Base-by-base conservation (phyloP, 495 filamentous ascomycete species). In the Neurospora cerealis region DNA sequence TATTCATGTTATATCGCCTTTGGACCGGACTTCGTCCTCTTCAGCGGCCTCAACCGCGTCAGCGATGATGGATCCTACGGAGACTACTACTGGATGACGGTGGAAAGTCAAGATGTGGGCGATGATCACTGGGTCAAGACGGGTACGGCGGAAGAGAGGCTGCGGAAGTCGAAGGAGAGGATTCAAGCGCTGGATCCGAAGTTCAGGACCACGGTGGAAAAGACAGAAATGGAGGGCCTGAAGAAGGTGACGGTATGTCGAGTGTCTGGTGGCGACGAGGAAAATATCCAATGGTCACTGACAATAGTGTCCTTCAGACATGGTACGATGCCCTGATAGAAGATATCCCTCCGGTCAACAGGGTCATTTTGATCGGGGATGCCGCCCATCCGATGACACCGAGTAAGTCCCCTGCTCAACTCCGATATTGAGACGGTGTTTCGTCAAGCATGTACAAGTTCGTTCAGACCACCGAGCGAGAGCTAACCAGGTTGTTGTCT, bases 381-480 rank as follows among this genome's bases (percentile, higher is more conserved):
- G 88, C 89, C 0, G 86, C 86, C 0, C 89, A 91, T 79, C 83
- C 87, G 0, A 89, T 90, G 87, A 85, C 87, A 2, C 85, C 83
- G 28, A 83, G 89, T 90, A 86, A 76, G 87, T 32, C 3, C 32
- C 3, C 32, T 32, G n/a, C 32, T 32, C 32, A 32, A 32, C 32
- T 32, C 32, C 32, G 32, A 32, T 32, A 32, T 32, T 32, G 32
- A 32, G 1, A 32, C 32, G 32, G 32, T 46, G 44, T 24, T 48
- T 48, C 9, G 9, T 48, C 44, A 28, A 28, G 21, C 21, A 3
- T 7, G 10, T 24, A n/a, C n/a, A 54, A 54, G 21, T 54, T 54
- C 41, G n/a, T n/a, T n/a, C 1, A 54, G 0, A 28, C 10, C 11
- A 13, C 4, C 46, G n/a, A 46, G 42, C 2, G n/a, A 48, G 10